Conservation (phyloP, 1,284 basidiomycete species). For the Pterulicium gracile region DNA sequence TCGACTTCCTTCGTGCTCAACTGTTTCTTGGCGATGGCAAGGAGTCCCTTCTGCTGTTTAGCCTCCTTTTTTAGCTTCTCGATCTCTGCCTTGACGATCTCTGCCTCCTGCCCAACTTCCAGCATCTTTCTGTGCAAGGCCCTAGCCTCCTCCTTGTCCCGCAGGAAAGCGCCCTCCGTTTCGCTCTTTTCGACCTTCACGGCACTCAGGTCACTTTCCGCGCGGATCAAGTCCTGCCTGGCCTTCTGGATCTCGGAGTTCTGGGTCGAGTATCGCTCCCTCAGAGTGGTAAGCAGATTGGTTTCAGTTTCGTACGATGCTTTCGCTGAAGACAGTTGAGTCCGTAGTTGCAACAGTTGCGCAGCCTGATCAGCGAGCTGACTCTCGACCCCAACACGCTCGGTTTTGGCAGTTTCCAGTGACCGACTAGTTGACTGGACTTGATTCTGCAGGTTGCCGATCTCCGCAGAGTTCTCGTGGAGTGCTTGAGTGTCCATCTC, state of each 20-base stretch:
- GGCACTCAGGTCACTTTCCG: constrained; percentile 89
- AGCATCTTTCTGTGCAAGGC: constrained; percentile 79
- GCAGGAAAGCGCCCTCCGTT: constrained; percentile 77
- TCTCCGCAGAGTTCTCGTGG: constrained; percentile 66
- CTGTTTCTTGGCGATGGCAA: constrained; percentile 94
- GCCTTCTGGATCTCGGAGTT: constrained; percentile 65
- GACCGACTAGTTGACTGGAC: constrained; percentile 72
- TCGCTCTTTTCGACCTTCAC: constrained; percentile 87
- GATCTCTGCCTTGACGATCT: constrained; percentile 60
- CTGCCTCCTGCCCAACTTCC: constrained; percentile 71
- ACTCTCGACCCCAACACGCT: constrained; percentile 47
- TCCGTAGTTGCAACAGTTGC: constrained; percentile 63
- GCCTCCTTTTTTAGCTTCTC: constrained; percentile 92
- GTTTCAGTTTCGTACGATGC: constrained; percentile 82
- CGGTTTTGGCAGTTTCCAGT: constrained; percentile 46
- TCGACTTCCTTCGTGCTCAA: constrained; percentile 78
- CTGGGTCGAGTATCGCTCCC: constrained; percentile 66
- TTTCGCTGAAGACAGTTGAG: constrained; percentile 66
- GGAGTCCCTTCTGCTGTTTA: constrained; percentile 90
- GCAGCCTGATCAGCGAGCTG: constrained; percentile 51
- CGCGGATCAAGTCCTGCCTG: constrained; percentile 75
- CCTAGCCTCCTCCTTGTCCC: constrained; percentile 92
- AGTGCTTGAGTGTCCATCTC: constrained; percentile 38
- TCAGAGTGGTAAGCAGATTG: constrained; percentile 62
- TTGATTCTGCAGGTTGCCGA: constrained; percentile 81